These are phyloP conservation scores for Blastobotrys buckinghamii DNA, from an alignment of 1,139 yeast genomes.

Conservation along the genomic window DNA sequence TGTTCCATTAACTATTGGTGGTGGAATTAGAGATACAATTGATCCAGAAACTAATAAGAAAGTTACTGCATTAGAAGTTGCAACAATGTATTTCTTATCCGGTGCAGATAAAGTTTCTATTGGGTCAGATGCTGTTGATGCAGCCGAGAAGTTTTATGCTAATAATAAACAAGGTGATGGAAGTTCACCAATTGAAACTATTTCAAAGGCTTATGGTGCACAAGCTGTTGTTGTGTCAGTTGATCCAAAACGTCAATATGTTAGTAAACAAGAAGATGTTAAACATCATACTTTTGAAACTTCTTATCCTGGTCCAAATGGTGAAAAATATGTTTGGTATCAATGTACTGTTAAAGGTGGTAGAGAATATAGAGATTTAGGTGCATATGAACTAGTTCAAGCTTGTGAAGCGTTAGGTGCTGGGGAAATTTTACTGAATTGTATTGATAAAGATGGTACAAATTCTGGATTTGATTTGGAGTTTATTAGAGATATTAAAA, in stretches of 20 bases:
- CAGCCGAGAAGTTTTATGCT: constrained; percentile 75
- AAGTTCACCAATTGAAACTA: constrained; percentile 80
- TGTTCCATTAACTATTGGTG: constrained; percentile 96
- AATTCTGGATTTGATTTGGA: constrained; percentile 90
- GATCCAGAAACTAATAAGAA: constrained; percentile 69
- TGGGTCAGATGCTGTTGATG: constrained; percentile 93
- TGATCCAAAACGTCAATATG: constrained; percentile 85
- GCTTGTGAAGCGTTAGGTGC: constrained; percentile 96
- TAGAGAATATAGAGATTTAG: constrained; percentile 79
- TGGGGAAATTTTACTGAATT: constrained; percentile 85
- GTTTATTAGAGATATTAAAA: constrained; percentile 68
- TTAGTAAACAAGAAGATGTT: constrained; percentile 53
- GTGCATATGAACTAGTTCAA: constrained; percentile 79
- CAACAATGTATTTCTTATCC: constrained; percentile 81
- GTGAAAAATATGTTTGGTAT: constrained; percentile 84
- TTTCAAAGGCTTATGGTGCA: constrained; percentile 83
- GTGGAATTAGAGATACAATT: constrained; percentile 85
- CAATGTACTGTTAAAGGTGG: constrained; percentile 97
- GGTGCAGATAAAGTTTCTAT: constrained; percentile 98
- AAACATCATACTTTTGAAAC: constrained; percentile 55
- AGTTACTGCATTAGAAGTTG: constrained; percentile 84
- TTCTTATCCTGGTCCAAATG: constrained; percentile 65
- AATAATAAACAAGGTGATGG: constrained; percentile 58
- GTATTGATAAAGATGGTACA: constrained; percentile 94
- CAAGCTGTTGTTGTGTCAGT: constrained; percentile 97